A percentile compares a stretch with the other conserved stretches of the same genome.
phyloP scores from a whole-genome alignment of 2,329 filamentous ascomycete genomes.

The Xylaria sp. region DNA sequence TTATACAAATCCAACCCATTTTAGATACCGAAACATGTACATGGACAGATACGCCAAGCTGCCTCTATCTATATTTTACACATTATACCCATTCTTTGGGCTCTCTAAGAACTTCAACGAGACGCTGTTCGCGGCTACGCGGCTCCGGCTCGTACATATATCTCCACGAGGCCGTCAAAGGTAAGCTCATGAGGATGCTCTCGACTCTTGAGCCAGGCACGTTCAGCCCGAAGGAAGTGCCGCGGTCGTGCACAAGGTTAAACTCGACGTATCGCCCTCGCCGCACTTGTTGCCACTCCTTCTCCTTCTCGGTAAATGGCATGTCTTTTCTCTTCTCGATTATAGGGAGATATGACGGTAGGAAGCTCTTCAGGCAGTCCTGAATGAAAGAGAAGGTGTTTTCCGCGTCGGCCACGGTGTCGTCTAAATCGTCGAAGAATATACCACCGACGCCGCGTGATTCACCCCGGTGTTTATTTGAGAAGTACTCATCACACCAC shows the following conservation, averaged over 20 bases:
- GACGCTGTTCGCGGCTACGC: conserved; percentile 79
- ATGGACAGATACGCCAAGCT: neutral
- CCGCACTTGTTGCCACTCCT: conserved; percentile 95
- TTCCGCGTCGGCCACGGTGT: conserved; percentile 85
- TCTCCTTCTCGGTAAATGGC: conserved; percentile 86
- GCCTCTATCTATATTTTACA: neutral
- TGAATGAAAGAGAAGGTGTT: conserved; percentile 90
- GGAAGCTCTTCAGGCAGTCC: conserved; percentile 85
- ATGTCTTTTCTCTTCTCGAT: conserved; percentile 89
- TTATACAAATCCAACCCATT: conserved; percentile 16
- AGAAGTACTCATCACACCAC: conserved; percentile 99
- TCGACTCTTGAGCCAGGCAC: conserved; percentile 92
- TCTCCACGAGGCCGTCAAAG: conserved; percentile 90
- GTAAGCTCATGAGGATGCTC: conserved; percentile 97
- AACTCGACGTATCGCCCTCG: conserved; percentile 98
- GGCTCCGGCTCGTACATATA: conserved; percentile 92
- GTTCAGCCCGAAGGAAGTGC: conserved; percentile 92
- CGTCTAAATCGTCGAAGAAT: conserved; percentile 98
- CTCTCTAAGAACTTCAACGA: conserved; percentile 76
- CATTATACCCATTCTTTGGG: conserved; percentile 74
- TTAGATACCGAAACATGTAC: conserved; percentile 13
- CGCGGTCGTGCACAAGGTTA: conserved; percentile 95
- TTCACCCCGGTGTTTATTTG: conserved; percentile 90
- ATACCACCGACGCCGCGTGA: conserved; percentile 91
- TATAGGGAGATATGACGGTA: conserved; percentile 92